A percentile compares a stretch with the other conserved stretches of the same genome.
These are phyloP conservation scores for Lichtheimia ramosa DNA, from an alignment of 371 early-diverging fungal genomes.

Conservation along the genomic window DNA sequence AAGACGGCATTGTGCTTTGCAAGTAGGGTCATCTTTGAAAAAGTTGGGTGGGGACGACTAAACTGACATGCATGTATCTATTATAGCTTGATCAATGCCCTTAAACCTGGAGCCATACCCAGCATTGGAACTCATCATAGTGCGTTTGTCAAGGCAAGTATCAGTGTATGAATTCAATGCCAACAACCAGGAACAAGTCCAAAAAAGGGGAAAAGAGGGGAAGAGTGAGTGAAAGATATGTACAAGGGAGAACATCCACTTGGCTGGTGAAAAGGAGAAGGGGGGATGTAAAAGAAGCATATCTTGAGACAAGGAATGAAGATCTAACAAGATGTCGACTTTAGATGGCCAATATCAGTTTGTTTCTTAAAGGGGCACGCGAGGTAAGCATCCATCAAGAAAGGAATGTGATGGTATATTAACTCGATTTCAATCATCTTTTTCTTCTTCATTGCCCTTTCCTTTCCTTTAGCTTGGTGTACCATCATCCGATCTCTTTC, in stretches of 20 bases:
- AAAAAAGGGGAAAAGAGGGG: background rate
- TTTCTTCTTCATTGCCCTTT: constrained; percentile 2
- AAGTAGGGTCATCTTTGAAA: constrained; percentile 40
- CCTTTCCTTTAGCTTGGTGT: constrained; percentile 56
- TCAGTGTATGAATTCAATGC: background rate
- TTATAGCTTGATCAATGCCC: constrained; percentile 63
- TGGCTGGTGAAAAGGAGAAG: too few relatives aligned
- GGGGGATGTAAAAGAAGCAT: constrained; percentile 7
- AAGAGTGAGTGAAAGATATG: background rate
- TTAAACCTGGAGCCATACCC: constrained; percentile 65
- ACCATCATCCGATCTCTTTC: constrained; percentile 77
- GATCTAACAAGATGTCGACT: too few relatives aligned
- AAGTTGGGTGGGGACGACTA: background rate
- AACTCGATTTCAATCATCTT: background rate
- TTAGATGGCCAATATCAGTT: constrained; percentile 83
- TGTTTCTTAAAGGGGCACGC: constrained; percentile 63
- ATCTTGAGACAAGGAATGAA: background rate
- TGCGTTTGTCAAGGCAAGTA: constrained; percentile 69
- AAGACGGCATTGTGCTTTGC: constrained; percentile 75
- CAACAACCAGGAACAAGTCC: background rate
- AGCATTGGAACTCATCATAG: constrained; percentile 60
- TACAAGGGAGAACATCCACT: background rate
- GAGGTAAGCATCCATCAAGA: constrained; percentile 25
- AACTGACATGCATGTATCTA: background rate
- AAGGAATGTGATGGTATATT: too few relatives aligned